These are phyloP conservation scores for Nymphaea thermarum DNA, from an alignment of 164 flowering plant species.

Conservation along the genomic window DNA sequence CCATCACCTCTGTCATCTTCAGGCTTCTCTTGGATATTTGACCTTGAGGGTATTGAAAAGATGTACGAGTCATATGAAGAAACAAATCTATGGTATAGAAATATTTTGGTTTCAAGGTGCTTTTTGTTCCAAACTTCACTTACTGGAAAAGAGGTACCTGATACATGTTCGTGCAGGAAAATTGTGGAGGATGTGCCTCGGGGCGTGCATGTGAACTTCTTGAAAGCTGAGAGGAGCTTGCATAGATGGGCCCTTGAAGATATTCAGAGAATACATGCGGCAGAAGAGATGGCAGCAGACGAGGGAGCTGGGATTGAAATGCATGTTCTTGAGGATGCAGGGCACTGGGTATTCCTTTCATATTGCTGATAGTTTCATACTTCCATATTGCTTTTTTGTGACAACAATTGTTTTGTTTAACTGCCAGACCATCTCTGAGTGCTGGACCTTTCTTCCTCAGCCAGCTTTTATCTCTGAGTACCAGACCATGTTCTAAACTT, in stretches of 20 bases:
- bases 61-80: constrained; percentile 90
- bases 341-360: constrained; percentile 73
- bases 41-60: constrained; percentile 75
- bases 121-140: neutral
- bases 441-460: too few relatives aligned
- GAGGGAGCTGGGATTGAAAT: constrained; percentile 91
- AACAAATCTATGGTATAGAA: constrained; percentile 71
- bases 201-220: constrained; percentile 82
- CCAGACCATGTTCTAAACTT: too few relatives aligned
- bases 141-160: too few relatives aligned
- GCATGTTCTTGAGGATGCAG: constrained; percentile 99
- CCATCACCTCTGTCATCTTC: constrained; percentile 30
- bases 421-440: too few relatives aligned
- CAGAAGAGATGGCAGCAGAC: constrained; percentile 73
- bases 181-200: constrained; percentile 80
- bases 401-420: too few relatives aligned
- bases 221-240: constrained; percentile 93
- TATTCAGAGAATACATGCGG: constrained; percentile 79
- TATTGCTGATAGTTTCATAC: too few relatives aligned
- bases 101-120: too few relatives aligned
- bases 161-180: constrained; percentile 32
- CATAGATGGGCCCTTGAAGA: constrained; percentile 98
- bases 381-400: too few relatives aligned
- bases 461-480: too few relatives aligned
- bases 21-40: constrained; percentile 75